Base-by-base conservation (phyloP, 2,329 filamentous ascomycete genomes). In the Colletotrichum sp. region DNA sequence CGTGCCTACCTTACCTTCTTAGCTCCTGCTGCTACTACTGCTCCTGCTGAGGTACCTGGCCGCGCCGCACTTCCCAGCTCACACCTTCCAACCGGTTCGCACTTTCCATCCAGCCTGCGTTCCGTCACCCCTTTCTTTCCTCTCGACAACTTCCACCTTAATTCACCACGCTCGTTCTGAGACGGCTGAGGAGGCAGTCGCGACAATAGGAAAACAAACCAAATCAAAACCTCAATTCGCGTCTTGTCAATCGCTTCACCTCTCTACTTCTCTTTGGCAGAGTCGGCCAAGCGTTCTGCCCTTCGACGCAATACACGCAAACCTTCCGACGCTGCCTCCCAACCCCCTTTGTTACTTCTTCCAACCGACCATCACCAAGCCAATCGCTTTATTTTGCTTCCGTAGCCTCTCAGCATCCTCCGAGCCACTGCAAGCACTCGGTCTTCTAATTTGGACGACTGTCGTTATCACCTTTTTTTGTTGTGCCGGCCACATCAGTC, bases 51-150 rank as follows among this genome's bases (percentile, higher is more conserved):
- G 55, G 30, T 63, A 36, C 12, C 30, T 21, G 18, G 44, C 72
- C 52, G 52, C 44, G 32, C 66, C 57, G 69, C 59, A 57, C 24
- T 32, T 68, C n/a, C 26, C 24, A 36, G 59, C 49, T 64, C 26
- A 59, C 62, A 44, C 70, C 32, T 73, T 36, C 34, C 63, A 34
- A 65, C 64, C 57, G 57, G 73, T 65, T 69, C 44, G 73, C 64
- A 73, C 64, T 32, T 73, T 63, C 59, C 16, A 21, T 52, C 57
- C 59, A 68, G 68, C 44, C 49, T 59, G 60, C 59, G 71, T 70
- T 67, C 76, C 75, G 74, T 78, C 76, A 73, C 69, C 77, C 76
- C 76, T 76, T 71, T 69, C 63, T 70, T 68, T 52, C 70, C 65
- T 76, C 63, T 49, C 59, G 70, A 68, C 69, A 52, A 44, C 26